These are phyloP conservation scores for Wallacemonas rigidus DNA, from an alignment of 208 protist genomes.

Conservation along the genomic window DNA sequence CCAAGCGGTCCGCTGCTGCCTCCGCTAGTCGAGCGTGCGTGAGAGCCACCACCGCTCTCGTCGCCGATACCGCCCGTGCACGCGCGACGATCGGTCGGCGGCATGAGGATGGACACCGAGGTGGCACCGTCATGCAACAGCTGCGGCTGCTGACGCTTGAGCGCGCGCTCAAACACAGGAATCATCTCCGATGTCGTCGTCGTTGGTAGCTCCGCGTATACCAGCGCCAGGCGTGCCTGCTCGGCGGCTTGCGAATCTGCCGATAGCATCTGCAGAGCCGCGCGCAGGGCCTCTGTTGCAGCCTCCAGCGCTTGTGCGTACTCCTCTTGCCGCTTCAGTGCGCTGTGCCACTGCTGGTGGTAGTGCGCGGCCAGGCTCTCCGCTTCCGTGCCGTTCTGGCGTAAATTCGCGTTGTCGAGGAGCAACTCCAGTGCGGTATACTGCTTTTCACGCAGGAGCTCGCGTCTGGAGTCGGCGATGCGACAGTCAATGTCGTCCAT, in stretches of 20 bases:
- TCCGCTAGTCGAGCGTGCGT: conserved; percentile 22
- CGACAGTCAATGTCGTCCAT: conserved; percentile 58
- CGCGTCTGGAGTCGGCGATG: conserved; percentile 44
- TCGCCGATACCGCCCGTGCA: background rate
- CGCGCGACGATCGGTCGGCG: background rate
- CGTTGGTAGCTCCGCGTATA: conserved; percentile 66
- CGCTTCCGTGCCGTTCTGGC: conserved; percentile 78
- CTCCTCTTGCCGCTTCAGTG: conserved; percentile 57
- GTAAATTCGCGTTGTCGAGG: conserved; percentile 70
- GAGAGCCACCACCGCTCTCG: background rate
- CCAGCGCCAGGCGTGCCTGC: conserved; percentile 44
- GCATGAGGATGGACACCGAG: conserved; percentile 15
- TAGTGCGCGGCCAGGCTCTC: conserved; percentile 84
- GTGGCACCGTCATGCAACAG: conserved; percentile 3
- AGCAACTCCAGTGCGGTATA: conserved; percentile 65
- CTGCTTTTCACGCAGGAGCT: conserved; percentile 63
- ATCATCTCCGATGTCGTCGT: conserved; percentile 61
- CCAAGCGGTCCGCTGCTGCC: conserved; percentile 6
- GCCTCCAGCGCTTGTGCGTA: conserved; percentile 65
- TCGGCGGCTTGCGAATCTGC: conserved; percentile 21
- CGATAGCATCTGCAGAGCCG: conserved; percentile 36
- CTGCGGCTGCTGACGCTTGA: conserved; percentile 22
- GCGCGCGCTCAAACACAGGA: conserved; percentile 47
- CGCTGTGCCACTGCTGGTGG: conserved; percentile 66
- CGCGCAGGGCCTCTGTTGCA: conserved; percentile 48